phyloP scores from a whole-genome alignment of 768 basidiomycete genomes.

The Tricholoma bakamatsutake region DNA sequence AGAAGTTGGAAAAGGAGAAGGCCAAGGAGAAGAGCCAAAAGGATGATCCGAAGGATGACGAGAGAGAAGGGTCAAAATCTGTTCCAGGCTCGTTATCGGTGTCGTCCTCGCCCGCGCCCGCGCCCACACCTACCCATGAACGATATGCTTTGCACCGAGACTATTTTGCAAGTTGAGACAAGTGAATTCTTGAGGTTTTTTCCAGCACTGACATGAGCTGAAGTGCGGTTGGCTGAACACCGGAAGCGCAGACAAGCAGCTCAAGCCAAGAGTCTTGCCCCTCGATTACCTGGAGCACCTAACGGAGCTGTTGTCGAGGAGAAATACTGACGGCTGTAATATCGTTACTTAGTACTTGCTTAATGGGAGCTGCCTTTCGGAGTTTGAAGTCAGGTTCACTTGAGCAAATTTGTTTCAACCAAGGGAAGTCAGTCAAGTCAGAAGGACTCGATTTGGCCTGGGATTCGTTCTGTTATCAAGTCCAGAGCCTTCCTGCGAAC shows the following conservation, averaged over 20 bases:
- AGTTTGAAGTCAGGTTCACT: slow-evolving; percentile 2
- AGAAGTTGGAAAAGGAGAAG: slow-evolving; percentile 47
- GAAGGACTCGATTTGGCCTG: neutral
- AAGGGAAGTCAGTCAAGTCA: neutral
- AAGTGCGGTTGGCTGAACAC: slow-evolving; percentile 74
- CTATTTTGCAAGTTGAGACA: slow-evolving; percentile 54
- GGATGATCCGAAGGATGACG: slow-evolving; percentile 11
- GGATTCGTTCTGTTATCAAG: neutral
- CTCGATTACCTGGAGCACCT: slow-evolving; percentile 64
- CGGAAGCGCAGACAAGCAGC: slow-evolving; percentile 59
- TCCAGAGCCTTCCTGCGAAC: neutral
- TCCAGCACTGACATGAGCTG: neutral
- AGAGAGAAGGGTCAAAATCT: slow-evolving; percentile 24
- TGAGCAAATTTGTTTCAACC: slow-evolving; percentile 3
- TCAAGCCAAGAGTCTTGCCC: slow-evolving; percentile 65
- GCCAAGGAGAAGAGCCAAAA: slow-evolving; percentile 33
- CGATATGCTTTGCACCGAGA: slow-evolving; percentile 79
- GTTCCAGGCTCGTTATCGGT: slow-evolving; percentile 26
- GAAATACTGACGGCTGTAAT: slow-evolving; percentile 6
- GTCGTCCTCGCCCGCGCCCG: slow-evolving; percentile 20
- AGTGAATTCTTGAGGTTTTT: neutral
- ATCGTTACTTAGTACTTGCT: too few relatives aligned
- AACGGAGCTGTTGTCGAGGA: slow-evolving; percentile 19
- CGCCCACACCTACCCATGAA: slow-evolving; percentile 48
- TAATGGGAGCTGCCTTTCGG: neutral